Evolutionary conservation across 345 rosid species (phyloP).

Genomic region (Rhizophora apiculata): DNA sequence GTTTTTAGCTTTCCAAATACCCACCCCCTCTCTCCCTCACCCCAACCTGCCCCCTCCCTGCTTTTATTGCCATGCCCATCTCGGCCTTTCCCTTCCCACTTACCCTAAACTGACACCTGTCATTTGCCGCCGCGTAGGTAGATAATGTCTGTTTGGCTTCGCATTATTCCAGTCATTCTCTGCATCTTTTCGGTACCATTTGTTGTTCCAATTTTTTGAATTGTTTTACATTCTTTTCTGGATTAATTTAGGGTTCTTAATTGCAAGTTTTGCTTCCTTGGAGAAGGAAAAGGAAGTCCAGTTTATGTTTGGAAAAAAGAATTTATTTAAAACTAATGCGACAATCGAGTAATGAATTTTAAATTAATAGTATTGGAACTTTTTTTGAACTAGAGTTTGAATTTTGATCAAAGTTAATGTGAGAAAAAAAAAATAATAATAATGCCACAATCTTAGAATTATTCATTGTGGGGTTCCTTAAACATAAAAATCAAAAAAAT

Average conservation of each 20-base stretch:
- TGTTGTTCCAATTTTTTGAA: neutral
- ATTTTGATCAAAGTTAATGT: neutral
- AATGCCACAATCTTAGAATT: neutral
- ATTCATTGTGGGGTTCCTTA: neutral
- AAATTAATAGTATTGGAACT: too few species aligned
- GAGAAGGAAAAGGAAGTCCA: too few species aligned
- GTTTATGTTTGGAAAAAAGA: too few species aligned
- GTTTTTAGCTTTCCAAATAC: too few species aligned
- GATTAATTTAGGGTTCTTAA: neutral
- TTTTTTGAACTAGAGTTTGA: too few species aligned
- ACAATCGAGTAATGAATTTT: too few species aligned
- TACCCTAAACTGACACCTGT: constrained; percentile 35
- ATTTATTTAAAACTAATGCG: too few species aligned
- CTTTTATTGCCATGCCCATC: neutral
- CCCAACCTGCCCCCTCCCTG: constrained; percentile 1
- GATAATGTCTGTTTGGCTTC: constrained; percentile 47
- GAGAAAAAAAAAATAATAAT: neutral
- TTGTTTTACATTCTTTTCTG: neutral
- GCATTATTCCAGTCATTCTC: neutral
- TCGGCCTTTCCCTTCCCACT: neutral
- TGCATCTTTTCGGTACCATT: neutral
- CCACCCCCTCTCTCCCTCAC: too few species aligned
- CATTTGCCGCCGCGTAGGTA: neutral
- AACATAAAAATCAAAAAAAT: neutral
- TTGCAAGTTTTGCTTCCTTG: neutral